phyloP scores from a whole-genome alignment of 805 yeast genomes.

The Hagleromyces aurorensis region DNA sequence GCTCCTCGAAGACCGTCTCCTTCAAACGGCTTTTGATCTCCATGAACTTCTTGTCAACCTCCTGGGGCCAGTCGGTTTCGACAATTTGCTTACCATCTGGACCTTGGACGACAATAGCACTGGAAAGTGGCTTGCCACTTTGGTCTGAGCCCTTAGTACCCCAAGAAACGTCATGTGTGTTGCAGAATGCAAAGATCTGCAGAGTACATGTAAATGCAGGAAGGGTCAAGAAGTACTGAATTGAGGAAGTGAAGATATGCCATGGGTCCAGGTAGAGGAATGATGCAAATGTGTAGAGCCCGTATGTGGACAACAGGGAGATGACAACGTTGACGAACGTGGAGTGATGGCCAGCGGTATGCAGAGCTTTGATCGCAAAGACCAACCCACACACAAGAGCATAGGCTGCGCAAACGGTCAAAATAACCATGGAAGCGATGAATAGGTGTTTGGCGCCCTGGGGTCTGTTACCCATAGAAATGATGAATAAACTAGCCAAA shows the following conservation, averaged over 20 bases:
- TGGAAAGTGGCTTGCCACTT: slow-evolving; percentile 61
- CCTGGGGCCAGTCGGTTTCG: slow-evolving; percentile 41
- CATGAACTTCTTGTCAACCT: slow-evolving; percentile 31
- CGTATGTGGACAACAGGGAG: slow-evolving; percentile 84
- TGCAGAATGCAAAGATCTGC: slow-evolving; percentile 94
- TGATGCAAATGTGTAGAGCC: slow-evolving; percentile 77
- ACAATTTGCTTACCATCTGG: slow-evolving; percentile 81
- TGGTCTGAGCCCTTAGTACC: slow-evolving; percentile 94
- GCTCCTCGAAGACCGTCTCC: slow-evolving; percentile 28
- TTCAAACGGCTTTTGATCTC: slow-evolving; percentile 33
- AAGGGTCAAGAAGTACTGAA: slow-evolving; percentile 80
- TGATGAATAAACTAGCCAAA: slow-evolving; percentile 79
- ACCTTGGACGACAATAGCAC: slow-evolving; percentile 72
- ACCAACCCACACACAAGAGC: slow-evolving; percentile 76
- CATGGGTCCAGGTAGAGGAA: slow-evolving; percentile 88
- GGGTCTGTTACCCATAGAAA: slow-evolving; percentile 95
- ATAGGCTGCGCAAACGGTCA: slow-evolving; percentile 74
- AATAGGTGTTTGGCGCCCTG: slow-evolving; percentile 87
- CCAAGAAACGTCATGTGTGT: slow-evolving; percentile 98
- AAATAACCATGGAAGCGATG: slow-evolving; percentile 57
- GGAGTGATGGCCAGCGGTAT: slow-evolving; percentile 33
- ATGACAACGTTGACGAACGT: slow-evolving; percentile 72
- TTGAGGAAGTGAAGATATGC: slow-evolving; percentile 83
- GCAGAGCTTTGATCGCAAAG: slow-evolving; percentile 57
- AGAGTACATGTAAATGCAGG: slow-evolving; percentile 90